Conservation (phyloP, 23 red algal species). For the Gracilaria domingensis region DNA sequence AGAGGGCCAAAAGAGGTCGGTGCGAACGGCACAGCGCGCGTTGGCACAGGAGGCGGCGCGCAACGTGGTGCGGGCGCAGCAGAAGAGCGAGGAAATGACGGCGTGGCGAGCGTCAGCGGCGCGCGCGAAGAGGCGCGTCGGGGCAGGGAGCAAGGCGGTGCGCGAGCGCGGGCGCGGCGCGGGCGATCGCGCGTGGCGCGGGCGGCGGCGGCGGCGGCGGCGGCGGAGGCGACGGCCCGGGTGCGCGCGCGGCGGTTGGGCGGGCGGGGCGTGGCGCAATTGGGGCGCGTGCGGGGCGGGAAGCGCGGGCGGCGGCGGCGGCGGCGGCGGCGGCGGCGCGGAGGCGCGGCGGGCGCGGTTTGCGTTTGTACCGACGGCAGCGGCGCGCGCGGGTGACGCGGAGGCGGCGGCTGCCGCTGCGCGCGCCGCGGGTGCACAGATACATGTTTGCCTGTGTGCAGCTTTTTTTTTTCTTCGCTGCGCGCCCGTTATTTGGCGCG, state of each 20-base stretch:
- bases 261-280: not conserved
- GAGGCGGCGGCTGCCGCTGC: not conserved
- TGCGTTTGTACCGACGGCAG: not conserved
- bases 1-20: not conserved
- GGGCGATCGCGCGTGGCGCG: too few relatives aligned
- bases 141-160: not conserved
- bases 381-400: not conserved
- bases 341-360: not conserved
- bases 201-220: too few relatives aligned
- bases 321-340: not conserved
- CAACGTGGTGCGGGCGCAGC: not conserved
- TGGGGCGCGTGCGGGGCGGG: not conserved
- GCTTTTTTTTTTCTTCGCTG: not conserved
- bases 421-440: not conserved
- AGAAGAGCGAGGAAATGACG: not conserved
- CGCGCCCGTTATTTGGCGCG: too few relatives aligned
- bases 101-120: not conserved
- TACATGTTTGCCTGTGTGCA: not conserved
- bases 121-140: not conserved
- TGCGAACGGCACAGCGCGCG: not conserved
- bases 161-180: not conserved
- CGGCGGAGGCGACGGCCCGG: not conserved
- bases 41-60: not conserved
- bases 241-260: not conserved
- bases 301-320: not conserved